Evolutionary conservation across 805 yeast genomes (phyloP).

Genomic region (Cyberlindnera americana): DNA sequence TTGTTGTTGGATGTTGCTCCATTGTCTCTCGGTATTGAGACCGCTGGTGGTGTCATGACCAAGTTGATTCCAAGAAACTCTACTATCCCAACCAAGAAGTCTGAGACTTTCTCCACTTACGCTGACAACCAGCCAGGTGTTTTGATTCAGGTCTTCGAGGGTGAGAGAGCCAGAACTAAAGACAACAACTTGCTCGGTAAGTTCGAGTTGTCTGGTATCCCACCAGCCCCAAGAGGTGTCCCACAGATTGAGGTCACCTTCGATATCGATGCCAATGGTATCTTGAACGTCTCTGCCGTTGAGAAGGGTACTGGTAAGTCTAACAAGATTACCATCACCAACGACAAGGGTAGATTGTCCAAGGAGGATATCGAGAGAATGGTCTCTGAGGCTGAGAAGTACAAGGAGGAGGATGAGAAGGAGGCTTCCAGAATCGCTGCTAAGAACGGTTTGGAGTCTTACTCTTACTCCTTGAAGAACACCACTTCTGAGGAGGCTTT

Average conservation of each 20-base stretch:
- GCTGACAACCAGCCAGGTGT: slow-evolving; percentile 99
- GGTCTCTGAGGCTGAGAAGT: slow-evolving; percentile 98
- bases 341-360: slow-evolving; percentile 97
- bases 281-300: slow-evolving; percentile 90
- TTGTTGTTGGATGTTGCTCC: slow-evolving; percentile 96
- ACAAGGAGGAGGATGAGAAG: slow-evolving; percentile 93
- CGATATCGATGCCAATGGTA: slow-evolving; percentile 96
- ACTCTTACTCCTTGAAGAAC: slow-evolving; percentile 89
- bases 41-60: slow-evolving; percentile 99
- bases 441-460: slow-evolving; percentile 94
- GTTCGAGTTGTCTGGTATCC: slow-evolving; percentile 93
- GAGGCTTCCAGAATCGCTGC: slow-evolving; percentile 91
- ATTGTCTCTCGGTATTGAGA: slow-evolving; percentile 94
- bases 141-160: slow-evolving; percentile 93
- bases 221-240: slow-evolving; percentile 98
- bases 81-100: slow-evolving; percentile 95
- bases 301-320: slow-evolving; percentile 99
- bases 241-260: slow-evolving; percentile 98
- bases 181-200: slow-evolving; percentile 97
- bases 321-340: slow-evolving; percentile 95
- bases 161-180: slow-evolving; percentile 95
- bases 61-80: slow-evolving; percentile 96
- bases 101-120: slow-evolving; percentile 93
- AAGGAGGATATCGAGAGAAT: slow-evolving; percentile 97
- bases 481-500: slow-evolving; percentile 69